Percentiles rank a stretch among this genome's conserved stretches.
These are phyloP conservation scores for Mortierella antarctica DNA, from an alignment of 192 early-diverging fungal species.

Conservation along the genomic window DNA sequence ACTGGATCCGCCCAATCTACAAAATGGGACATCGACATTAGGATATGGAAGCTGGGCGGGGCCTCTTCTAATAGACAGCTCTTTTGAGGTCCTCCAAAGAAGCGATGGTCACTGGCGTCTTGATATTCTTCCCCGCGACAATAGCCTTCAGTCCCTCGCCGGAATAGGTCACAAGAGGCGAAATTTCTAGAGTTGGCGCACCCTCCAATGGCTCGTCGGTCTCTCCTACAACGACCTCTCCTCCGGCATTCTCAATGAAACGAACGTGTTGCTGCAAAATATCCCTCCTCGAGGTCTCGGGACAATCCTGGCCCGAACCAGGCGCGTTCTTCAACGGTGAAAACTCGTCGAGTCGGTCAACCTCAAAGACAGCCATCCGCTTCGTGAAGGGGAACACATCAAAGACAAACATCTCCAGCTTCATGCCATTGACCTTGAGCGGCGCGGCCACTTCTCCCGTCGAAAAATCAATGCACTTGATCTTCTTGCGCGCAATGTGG, in stretches of 20 bases:
- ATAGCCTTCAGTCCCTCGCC: constrained; percentile 88
- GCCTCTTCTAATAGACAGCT: constrained; percentile 24
- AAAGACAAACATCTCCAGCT: constrained; percentile 99
- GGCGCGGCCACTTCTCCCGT: constrained; percentile 80
- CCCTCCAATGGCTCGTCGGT: constrained; percentile 55
- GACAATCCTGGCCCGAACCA: constrained; percentile 85
- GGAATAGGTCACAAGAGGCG: constrained; percentile 89
- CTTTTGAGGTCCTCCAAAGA: constrained; percentile 38
- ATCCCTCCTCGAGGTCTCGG: constrained; percentile 92
- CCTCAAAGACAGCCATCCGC: constrained; percentile 91
- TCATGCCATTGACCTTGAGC: constrained; percentile 92
- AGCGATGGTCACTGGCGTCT: constrained; percentile 59
- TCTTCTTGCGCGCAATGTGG: constrained; percentile 99
- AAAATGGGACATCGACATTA: background rate
- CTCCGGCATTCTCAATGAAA: constrained; percentile 89
- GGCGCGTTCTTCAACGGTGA: constrained; percentile 98
- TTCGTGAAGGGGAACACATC: constrained; percentile 96
- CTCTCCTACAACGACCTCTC: constrained; percentile 68
- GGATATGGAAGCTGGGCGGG: background rate
- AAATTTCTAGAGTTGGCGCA: constrained; percentile 81
- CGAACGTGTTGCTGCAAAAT: constrained; percentile 89
- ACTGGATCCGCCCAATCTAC: background rate
- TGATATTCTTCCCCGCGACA: constrained; percentile 77
- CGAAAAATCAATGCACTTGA: constrained; percentile 86
- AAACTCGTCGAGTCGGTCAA: constrained; percentile 94